phyloP scores from a whole-genome alignment of 495 filamentous ascomycete genomes.

The Penicillium diatomitis region DNA sequence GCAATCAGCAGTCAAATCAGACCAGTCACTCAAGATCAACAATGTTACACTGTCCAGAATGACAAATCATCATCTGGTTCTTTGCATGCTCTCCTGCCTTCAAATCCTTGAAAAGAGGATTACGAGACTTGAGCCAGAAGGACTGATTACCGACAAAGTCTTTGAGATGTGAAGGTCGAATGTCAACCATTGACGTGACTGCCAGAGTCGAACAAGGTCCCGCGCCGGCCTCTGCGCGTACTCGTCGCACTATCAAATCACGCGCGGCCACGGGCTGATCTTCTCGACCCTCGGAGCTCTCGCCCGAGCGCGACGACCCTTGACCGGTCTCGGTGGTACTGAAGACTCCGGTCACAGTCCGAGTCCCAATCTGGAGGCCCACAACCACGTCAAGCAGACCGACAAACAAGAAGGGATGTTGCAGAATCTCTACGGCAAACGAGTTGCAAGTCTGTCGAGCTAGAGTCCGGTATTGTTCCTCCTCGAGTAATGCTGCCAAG shows the following conservation, averaged over 20 bases:
- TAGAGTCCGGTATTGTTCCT: conserved; percentile 50
- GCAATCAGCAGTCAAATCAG: background rate
- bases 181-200: conserved; percentile 30
- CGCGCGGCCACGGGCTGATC: conserved; percentile 26
- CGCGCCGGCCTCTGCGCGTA: conserved; percentile 30
- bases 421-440: conserved; percentile 82
- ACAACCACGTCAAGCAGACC: conserved; percentile 71
- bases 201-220: conserved; percentile 30
- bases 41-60: conserved; percentile 37
- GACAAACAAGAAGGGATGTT: conserved; percentile 84
- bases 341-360: conserved; percentile 34
- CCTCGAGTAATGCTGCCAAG: conserved; percentile 59
- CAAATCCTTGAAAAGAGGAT: conserved; percentile 35
- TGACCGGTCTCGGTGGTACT: conserved; percentile 19
- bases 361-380: conserved; percentile 51
- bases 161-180: conserved; percentile 36
- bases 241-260: conserved; percentile 27
- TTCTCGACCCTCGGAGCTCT: conserved; percentile 15
- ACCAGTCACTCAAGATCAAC: conserved; percentile 25
- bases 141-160: conserved; percentile 41
- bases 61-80: conserved; percentile 42
- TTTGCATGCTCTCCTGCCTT: conserved; percentile 29
- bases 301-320: conserved; percentile 6
- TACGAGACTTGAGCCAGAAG: conserved; percentile 45
- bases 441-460: conserved; percentile 69